Evolutionary conservation across 768 basidiomycete species (phyloP).

Genomic region (Grammothele lineata): DNA sequence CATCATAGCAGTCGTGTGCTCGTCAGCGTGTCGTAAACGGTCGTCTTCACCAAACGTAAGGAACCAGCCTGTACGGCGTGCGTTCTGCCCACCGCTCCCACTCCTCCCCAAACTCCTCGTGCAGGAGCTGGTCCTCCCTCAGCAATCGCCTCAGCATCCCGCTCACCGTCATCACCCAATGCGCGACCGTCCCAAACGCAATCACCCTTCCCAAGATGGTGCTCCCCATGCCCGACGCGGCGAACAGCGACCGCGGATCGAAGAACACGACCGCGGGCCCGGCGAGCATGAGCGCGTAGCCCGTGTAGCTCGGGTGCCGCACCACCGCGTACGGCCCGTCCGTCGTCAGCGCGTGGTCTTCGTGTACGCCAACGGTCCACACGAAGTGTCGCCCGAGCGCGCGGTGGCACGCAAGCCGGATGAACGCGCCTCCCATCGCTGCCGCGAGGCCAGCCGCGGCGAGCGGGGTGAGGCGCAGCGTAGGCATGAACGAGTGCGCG

Average conservation of each 20-base stretch:
- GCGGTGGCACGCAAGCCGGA: conserved; percentile 10
- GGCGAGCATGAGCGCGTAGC: conserved; percentile 1
- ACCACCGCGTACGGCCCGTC: conserved; percentile 16
- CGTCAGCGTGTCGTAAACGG: too few species aligned
- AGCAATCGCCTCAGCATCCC: neutral
- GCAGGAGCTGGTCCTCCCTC: conserved; percentile 9
- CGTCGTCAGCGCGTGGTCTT: conserved; percentile 15
- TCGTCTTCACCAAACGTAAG: neutral
- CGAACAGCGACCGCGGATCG: neutral
- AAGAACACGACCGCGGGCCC: neutral
- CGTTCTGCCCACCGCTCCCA: conserved; percentile 12
- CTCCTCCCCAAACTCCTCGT: conserved; percentile 12
- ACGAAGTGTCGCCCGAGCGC: conserved; percentile 17
- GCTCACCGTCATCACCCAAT: neutral
- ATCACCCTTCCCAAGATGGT: neutral
- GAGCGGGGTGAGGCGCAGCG: neutral
- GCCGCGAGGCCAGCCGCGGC: neutral
- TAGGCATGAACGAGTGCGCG: neutral
- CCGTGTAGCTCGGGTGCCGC: conserved; percentile 20
- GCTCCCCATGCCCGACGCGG: neutral
- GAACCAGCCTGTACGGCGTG: conserved; percentile 10
- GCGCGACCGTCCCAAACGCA: neutral
- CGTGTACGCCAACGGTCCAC: conserved; percentile 8
- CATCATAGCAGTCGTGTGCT: too few species aligned
- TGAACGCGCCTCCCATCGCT: neutral